Evolutionary conservation across 768 basidiomycete species (phyloP).

Genomic region (Russula compacta): DNA sequence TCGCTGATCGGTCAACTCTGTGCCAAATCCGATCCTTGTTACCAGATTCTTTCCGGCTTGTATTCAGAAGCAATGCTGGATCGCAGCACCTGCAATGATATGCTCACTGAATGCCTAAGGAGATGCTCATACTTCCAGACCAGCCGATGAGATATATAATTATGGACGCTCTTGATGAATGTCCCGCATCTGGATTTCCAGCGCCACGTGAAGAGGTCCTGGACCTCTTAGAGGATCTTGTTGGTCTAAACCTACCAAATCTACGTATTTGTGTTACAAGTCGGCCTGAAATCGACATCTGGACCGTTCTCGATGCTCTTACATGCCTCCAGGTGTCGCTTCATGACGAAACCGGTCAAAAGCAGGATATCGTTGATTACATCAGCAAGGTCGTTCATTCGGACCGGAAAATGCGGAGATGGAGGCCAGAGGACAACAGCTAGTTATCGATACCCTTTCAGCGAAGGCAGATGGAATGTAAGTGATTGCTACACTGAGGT

Average conservation of each 20-base stretch:
- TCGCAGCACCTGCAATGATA: background rate
- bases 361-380: background rate
- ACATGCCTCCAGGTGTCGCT: background rate
- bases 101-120: background rate
- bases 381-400: background rate
- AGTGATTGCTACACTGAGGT: background rate
- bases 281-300: slow-evolving; percentile 1
- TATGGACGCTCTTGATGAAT: slow-evolving; percentile 9
- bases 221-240: background rate
- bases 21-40: background rate
- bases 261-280: slow-evolving; percentile 4
- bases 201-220: background rate
- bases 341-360: background rate
- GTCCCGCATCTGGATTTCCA: background rate
- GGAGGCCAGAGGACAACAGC: background rate
- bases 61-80: background rate
- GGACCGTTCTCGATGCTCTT: background rate
- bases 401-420: slow-evolving; percentile 2
- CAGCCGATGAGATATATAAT: background rate
- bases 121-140: background rate
- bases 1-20: background rate
- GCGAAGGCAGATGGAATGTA: slow-evolving; percentile 10
- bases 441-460: background rate
- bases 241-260: background rate
- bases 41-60: background rate